Base-by-base conservation (phyloP, 1,139 yeast genomes). In the Yamadazyma blattariae region DNA sequence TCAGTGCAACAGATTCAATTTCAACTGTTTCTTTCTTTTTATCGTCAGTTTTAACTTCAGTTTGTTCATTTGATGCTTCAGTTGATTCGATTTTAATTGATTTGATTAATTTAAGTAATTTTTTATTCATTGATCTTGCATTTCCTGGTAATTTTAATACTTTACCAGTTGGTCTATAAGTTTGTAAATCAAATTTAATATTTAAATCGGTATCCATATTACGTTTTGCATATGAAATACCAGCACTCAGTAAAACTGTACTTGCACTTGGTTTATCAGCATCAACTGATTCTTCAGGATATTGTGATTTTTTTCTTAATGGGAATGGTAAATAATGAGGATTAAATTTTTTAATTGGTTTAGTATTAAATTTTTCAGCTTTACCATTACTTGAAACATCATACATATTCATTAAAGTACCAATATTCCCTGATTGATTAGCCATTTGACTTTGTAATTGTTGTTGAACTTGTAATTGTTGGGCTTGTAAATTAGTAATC, bases 171-270 rank as follows among this genome's bases (percentile, higher is more conserved):
- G 74, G 74, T 35, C 56, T 61, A 7, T 57, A 36, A 34, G 63
- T 60, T 38, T 69, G 75, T n/a, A 70, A 45, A 40, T 70, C 72
- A 38, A 69, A 70, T 27, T 54, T 52, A 22, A 70, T 50, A 5
- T 54, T 41, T 39, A 67, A 54, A 40, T 70, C 76, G 32, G 61
- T 66, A 9, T 58, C 65, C 22, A 67, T 58, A 32, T 59, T 57
- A 41, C 59, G 65, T 42, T 59, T 67, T 14, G 71, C 60, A 2
- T 74, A 74, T 35, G 66, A 71, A 34, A 64, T 47, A 11, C 47
- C 49, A 14, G 37, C 34, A 22, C 44, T 38, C 30, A 37, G 45
- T 14, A 46, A 34, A 17, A 59, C 51, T 1, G 48, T 35, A 25
- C 40, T 25, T 17, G 46, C 29, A 29, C 49, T 45, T 10, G 48